Percentiles rank a stretch among this genome's conserved stretches.
Evolutionary conservation across 73 alveolate species (phyloP).

Genomic region (Tetrahymena borealis): DNA sequence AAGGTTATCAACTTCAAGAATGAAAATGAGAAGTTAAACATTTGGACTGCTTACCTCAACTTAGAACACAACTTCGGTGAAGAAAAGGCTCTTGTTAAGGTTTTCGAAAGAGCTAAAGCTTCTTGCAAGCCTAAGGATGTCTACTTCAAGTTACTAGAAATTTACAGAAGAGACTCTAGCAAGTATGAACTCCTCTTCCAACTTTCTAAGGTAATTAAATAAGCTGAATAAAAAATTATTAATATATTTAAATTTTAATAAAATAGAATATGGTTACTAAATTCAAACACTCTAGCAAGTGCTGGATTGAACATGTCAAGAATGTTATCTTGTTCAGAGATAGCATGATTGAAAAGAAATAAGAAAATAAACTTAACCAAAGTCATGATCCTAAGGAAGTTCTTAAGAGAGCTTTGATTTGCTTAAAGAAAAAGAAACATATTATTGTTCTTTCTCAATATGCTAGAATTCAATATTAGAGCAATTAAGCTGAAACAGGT

Average conservation of each 20-base stretch:
- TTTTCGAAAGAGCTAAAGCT: slow-evolving; percentile 81
- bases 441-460: slow-evolving; percentile 68
- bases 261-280: slow-evolving; percentile 18
- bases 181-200: background rate
- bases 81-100: slow-evolving; percentile 60
- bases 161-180: slow-evolving; percentile 51
- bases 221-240: slow-evolving; percentile 22
- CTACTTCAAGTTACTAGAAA: slow-evolving; percentile 69
- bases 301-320: slow-evolving; percentile 35
- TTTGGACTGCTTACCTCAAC: slow-evolving; percentile 92
- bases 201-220: slow-evolving; percentile 39
- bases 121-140: slow-evolving; percentile 75
- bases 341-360: slow-evolving; percentile 44
- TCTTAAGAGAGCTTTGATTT: slow-evolving; percentile 69
- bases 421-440: slow-evolving; percentile 66
- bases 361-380: slow-evolving; percentile 3
- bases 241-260: background rate
- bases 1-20: slow-evolving; percentile 73
- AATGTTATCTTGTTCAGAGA: slow-evolving; percentile 36
- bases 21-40: slow-evolving; percentile 74
- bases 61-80: slow-evolving; percentile 86
- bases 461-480: slow-evolving; percentile 72
- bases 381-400: slow-evolving; percentile 13
- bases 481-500: slow-evolving; percentile 81
- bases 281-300: slow-evolving; percentile 17